Base-by-base conservation (phyloP, 2,329 filamentous ascomycete species). In the Colletotrichum sp. region DNA sequence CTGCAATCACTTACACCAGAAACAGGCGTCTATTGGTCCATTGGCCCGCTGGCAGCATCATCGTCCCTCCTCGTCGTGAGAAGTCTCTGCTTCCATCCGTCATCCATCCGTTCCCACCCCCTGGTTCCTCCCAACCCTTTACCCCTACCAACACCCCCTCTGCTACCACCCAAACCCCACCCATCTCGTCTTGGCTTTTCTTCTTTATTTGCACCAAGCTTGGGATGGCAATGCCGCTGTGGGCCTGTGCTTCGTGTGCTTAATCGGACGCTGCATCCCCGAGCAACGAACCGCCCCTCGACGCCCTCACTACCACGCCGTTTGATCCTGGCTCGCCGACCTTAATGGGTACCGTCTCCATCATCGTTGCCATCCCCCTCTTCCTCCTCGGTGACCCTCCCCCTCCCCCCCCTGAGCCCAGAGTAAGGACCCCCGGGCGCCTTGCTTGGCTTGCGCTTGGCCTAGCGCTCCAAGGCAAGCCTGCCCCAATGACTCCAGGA, bases 191-290 rank as follows among this genome's bases (percentile, higher is more conserved):
- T 78, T 71, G 55, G 73, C 71, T 72, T 73, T 74, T 71, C 56
- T 76, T 72, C 72, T 71, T 78, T 66, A 66, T 71, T 76, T 74
- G 69, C 55, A 26, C 71, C 61, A 24, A 71, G 76, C 75, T 78
- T 79, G 77, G 77, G 79, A 81, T 77, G 80, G 76, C 75, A 77
- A 76, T 70, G 71, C 74, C 65, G 65, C 43, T n/a, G 43, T 58
- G 69, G 73, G 70, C 71, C 78, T 70, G 75, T 76, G 78, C 79
- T 79, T 73, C 56, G 70, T 26, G 69, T 75, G 77, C 73, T 77
- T 74, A 71, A 76, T 76, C 74, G 74, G 74, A 76, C 74, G 65
- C 74, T 73, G 56, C 36, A 24, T 75, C 73, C 73, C 73, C 64
- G 73, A 73, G 70, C 56, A 34, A 68, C 70, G 64, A 75, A 73